phyloP scores from a whole-genome alignment of 179 eudicot species.

The Silene noctiflora region DNA sequence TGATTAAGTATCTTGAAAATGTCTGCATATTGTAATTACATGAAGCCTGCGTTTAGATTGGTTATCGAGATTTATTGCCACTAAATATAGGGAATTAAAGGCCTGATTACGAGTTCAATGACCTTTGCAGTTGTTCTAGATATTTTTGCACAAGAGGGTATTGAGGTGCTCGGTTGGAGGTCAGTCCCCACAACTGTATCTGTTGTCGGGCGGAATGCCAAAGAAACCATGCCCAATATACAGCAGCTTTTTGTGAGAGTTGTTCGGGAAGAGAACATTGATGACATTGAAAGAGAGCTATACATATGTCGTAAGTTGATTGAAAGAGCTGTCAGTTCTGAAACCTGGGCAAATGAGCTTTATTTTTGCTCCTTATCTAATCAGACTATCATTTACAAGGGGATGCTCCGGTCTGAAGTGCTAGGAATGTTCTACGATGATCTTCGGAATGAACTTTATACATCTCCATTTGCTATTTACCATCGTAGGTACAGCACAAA shows the following conservation, averaged over 20 bases:
- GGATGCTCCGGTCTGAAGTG: conserved; percentile 98
- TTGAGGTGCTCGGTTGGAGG: conserved; percentile 98
- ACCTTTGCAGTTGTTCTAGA: conserved; percentile 52
- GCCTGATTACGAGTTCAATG: conserved; percentile 11
- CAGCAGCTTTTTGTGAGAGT: conserved; percentile 83
- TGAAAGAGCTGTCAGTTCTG: conserved; percentile 67
- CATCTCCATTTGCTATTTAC: conserved; percentile 90
- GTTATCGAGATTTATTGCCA: neutral
- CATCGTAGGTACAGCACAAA: conserved; percentile 98
- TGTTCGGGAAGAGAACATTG: conserved; percentile 67
- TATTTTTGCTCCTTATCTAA: conserved; percentile 96
- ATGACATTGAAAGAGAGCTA: conserved; percentile 93
- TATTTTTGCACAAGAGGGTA: conserved; percentile 83
- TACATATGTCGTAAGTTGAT: conserved; percentile 93
- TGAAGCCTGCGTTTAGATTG: neutral
- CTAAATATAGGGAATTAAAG: neutral
- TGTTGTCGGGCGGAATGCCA: conserved; percentile 84
- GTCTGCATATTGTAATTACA: neutral
- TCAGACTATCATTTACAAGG: conserved; percentile 94
- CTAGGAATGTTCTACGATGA: conserved; percentile 85
- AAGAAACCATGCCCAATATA: conserved; percentile 94
- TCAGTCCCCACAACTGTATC: conserved; percentile 73
- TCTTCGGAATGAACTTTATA: conserved; percentile 69
- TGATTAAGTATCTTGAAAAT: neutral
- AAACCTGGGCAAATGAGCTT: conserved; percentile 81